Evolutionary conservation across 208 protist species (phyloP).

Genomic region (Leishmania mexicana): DNA sequence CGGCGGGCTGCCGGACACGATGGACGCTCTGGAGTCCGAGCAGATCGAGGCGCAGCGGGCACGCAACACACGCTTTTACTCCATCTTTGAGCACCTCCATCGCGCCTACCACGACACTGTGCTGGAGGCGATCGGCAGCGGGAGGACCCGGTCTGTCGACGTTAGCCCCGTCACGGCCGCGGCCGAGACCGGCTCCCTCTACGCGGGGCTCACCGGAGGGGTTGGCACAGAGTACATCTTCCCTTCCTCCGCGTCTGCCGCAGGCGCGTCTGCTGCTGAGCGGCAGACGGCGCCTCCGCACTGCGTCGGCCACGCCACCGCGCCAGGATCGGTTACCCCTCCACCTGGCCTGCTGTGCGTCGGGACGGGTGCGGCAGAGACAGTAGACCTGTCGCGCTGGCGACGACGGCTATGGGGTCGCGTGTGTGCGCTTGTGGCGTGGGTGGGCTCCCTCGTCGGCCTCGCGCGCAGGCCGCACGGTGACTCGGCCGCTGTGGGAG

Average conservation of each 20-base stretch:
- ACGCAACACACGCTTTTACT: slow-evolving; percentile 51
- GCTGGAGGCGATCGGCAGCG: slow-evolving; percentile 11
- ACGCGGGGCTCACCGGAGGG: slow-evolving; percentile 6
- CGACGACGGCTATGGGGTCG: neutral
- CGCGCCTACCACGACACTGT: slow-evolving; percentile 36
- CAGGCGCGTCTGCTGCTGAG: neutral
- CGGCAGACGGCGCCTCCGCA: neutral
- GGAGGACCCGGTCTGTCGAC: neutral
- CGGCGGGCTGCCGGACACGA: slow-evolving; percentile 21
- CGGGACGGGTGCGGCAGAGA: neutral
- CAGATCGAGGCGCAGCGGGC: slow-evolving; percentile 38
- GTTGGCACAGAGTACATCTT: slow-evolving; percentile 7
- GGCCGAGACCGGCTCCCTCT: neutral
- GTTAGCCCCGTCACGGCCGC: neutral
- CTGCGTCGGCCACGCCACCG: neutral
- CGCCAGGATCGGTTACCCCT: neutral
- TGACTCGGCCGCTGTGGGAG: neutral
- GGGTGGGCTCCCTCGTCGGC: slow-evolving; percentile 23
- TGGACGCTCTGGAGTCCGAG: slow-evolving; percentile 36
- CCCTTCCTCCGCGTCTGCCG: neutral
- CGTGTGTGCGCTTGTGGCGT: slow-evolving; percentile 16
- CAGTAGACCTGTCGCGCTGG: neutral
- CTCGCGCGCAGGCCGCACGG: neutral
- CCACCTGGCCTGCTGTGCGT: neutral
- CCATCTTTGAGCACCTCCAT: slow-evolving; percentile 57